phyloP scores from a whole-genome alignment of 495 filamentous ascomycete species.

The Aspergillus asperescens region DNA sequence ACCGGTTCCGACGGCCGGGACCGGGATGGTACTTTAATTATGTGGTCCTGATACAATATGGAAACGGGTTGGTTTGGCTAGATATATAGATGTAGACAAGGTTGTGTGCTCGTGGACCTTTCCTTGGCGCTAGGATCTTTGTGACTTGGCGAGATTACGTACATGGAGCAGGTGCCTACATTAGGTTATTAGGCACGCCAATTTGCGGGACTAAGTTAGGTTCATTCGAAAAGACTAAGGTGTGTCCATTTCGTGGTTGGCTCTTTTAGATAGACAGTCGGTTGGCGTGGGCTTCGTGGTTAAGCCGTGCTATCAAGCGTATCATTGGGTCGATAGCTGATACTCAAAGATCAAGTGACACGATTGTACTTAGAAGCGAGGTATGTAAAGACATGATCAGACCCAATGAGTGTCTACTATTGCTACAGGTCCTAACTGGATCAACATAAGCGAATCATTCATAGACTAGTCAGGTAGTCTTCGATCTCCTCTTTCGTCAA shows the following conservation, averaged over 20 bases:
- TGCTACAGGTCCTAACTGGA: slow-evolving; percentile 20
- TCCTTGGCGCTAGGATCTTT: too few species aligned
- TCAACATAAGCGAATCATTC: slow-evolving; percentile 18
- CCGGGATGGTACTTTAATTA: not conserved
- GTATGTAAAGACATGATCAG: slow-evolving; percentile 10
- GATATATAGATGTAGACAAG: not conserved
- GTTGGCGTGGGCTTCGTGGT: not conserved
- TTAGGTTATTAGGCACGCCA: not conserved
- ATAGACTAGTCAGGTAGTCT: slow-evolving; percentile 97
- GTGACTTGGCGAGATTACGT: too few species aligned
- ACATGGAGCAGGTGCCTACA: too few species aligned
- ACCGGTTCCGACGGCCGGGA: not conserved
- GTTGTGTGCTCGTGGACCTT: not conserved
- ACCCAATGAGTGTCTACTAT: slow-evolving; percentile 25
- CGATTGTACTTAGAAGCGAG: not conserved
- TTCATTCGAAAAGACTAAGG: too few species aligned
- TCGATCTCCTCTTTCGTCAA: slow-evolving; percentile 96
- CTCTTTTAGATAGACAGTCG: not conserved
- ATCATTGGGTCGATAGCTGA: not conserved
- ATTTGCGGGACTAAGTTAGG: too few species aligned
- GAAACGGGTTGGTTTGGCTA: not conserved
- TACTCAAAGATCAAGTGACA: not conserved
- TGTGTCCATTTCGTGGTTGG: not conserved
- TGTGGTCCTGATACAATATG: too few species aligned
- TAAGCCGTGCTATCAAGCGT: not conserved